phyloP scores from a whole-genome alignment of 2,329 filamentous ascomycete species.

The Hypoxylon sp. region DNA sequence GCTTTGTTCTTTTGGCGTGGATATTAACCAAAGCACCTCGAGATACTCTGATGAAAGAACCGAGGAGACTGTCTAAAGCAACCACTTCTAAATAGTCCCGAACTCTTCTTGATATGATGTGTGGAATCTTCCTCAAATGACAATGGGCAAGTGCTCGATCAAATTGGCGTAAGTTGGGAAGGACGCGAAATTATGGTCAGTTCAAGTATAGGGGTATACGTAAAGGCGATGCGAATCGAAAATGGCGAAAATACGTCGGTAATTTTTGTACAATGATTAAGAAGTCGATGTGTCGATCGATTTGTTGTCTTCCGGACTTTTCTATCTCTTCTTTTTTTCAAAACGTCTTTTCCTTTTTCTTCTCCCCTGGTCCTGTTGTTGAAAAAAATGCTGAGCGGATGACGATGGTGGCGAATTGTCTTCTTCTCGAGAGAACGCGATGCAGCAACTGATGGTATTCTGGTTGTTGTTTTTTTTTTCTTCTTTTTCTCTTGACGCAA shows the following conservation, averaged over 20 bases:
- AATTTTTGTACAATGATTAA: constrained; percentile 52
- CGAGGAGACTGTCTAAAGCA: constrained; percentile 19
- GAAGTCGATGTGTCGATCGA: constrained; percentile 36
- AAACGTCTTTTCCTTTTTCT: constrained; percentile 44
- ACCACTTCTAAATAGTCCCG: constrained; percentile 20
- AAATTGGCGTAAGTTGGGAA: constrained; percentile 26
- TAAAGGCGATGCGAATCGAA: constrained; percentile 43
- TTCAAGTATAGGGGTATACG: constrained; percentile 39
- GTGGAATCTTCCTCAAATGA: too few species aligned
- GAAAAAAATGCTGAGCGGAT: constrained; percentile 31
- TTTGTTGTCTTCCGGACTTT: constrained; percentile 35
- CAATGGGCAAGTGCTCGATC: too few species aligned
- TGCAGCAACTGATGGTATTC: constrained; percentile 28
- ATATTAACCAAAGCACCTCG: constrained; percentile 17
- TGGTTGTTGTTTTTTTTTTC: constrained; percentile 40
- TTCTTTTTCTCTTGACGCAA: constrained; percentile 41
- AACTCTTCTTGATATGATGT: too few species aligned
- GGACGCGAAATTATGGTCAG: constrained; percentile 41
- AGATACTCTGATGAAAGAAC: constrained; percentile 18
- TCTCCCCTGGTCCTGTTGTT: constrained; percentile 39
- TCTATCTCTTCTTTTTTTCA: constrained; percentile 39
- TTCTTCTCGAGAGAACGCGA: constrained; percentile 45
- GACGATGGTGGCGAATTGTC: constrained; percentile 37
- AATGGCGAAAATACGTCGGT: constrained; percentile 40
- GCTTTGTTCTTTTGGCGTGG: constrained; percentile 29